Evolutionary conservation across 345 rosid species (phyloP).

Genomic region (Arabis hirsuta): DNA sequence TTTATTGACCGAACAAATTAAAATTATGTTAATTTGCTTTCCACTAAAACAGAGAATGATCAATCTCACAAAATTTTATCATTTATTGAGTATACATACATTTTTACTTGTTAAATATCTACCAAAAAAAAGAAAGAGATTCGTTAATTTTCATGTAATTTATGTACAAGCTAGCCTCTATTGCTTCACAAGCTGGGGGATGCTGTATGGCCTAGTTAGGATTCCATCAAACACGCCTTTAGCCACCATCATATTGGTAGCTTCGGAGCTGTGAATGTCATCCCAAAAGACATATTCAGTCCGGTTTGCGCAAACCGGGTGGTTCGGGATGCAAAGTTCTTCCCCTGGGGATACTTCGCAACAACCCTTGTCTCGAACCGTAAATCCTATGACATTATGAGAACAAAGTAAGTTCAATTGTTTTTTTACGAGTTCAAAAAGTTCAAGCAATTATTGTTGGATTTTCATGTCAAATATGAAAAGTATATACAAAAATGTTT

Average conservation of each 20-base stretch:
- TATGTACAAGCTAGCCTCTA: slow-evolving; percentile 15
- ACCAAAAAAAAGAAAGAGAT: background rate
- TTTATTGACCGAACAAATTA: no score
- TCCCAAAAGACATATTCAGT: slow-evolving; percentile 50
- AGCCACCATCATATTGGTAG: slow-evolving; percentile 40
- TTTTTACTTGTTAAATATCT: background rate
- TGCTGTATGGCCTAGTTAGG: slow-evolving; percentile 28
- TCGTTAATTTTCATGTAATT: background rate
- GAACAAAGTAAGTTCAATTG: background rate
- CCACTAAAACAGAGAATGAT: background rate
- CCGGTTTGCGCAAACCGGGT: slow-evolving; percentile 47
- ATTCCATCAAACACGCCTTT: slow-evolving; percentile 29
- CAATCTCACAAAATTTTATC: background rate
- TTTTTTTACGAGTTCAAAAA: background rate
- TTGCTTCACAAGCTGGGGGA: slow-evolving; percentile 27
- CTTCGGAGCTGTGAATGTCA: slow-evolving; percentile 54
- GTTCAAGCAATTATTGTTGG: background rate
- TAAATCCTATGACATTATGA: slow-evolving; percentile 37
- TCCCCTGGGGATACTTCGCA: slow-evolving; percentile 24
- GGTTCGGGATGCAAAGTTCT: slow-evolving; percentile 41
- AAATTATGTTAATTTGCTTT: background rate
- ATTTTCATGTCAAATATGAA: background rate
- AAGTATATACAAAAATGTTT: background rate
- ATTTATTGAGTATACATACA: background rate
- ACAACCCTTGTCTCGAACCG: slow-evolving; percentile 38